Evolutionary conservation across 257 asterid species (phyloP).

Genomic region (Osmanthus fragrans): DNA sequence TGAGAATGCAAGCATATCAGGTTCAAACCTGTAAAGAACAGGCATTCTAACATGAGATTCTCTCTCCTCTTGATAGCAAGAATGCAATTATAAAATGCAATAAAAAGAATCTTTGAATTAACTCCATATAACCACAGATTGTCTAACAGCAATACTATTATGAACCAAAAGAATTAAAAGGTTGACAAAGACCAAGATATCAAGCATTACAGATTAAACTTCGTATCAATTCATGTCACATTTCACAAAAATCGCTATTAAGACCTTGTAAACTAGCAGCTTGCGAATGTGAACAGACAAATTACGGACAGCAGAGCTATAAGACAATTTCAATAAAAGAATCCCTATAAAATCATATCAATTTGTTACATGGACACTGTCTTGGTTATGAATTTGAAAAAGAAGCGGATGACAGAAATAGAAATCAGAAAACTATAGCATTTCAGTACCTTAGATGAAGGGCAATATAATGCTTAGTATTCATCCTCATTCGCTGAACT

Average conservation of each 20-base stretch:
- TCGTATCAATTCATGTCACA: background rate
- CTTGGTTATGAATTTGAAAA: conserved; percentile 14
- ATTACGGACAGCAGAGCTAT: background rate
- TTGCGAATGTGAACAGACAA: conserved; percentile 19
- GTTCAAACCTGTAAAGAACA: conserved; percentile 78
- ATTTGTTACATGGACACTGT: conserved; percentile 13
- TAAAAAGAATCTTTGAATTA: conserved; percentile 7
- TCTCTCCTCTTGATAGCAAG: conserved; percentile 9
- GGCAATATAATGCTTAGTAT: conserved; percentile 82
- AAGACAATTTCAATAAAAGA: conserved; percentile 16
- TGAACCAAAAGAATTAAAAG: background rate
- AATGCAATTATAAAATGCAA: conserved; percentile 2
- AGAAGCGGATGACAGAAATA: background rate
- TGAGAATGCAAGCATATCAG: conserved; percentile 99
- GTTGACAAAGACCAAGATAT: background rate
- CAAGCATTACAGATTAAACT: background rate
- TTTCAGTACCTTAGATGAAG: conserved; percentile 79
- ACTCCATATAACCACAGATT: conserved; percentile 3
- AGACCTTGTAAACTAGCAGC: conserved; percentile 15
- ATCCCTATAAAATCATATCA: background rate
- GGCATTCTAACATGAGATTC: conserved; percentile 9
- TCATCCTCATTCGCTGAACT: conserved; percentile 79
- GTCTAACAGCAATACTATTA: background rate
- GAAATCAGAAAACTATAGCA: conserved; percentile 8
- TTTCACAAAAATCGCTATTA: background rate